Base-by-base conservation (phyloP, 805 yeast genomes). In the Zygotorulaspora chibaensis region DNA sequence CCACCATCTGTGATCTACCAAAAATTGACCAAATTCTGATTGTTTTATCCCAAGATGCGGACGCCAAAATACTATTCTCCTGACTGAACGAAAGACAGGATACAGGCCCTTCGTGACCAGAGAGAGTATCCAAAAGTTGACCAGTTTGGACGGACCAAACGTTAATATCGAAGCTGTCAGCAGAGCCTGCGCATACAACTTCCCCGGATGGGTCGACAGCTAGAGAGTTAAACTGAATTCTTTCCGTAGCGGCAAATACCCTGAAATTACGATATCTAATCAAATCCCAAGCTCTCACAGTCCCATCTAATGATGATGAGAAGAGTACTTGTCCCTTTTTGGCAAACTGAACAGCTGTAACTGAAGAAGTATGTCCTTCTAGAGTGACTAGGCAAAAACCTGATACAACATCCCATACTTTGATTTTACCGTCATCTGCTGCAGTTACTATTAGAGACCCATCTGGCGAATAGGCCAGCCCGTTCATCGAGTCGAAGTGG, bases 171-270 rank as follows among this genome's bases (percentile, higher is more conserved):
- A 83, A 93, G 51, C 83, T 84, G 61, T 90, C 96, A 35, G 82
- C 73, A 2, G 96, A 86, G 1, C 96, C 96, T 3, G 97, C 99
- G 59, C 93, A 89, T 2, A 93, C 93, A 42, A 93, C 83, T 67
- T 93, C 99, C 27, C 98, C 99, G 59, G 95, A 84, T 25, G 98
- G 96, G 65, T 93, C 99, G 35, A 89, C 96, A 0, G 98, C 98
- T 49, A 93, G 69, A 43, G 88, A 79, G 42, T 81, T 83, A 67
- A 91, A 93, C 61, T 89, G 96, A 23, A 90, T 72, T 57, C 98
- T 75, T 53, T 83, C 83, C 2, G 96, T 81, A 0, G 97, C 93
- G 0, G 98, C 89, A 63, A 91, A 90, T 0, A 96, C 88, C 56
- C 98, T 77, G 72, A 93, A 93, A 62, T 93, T 93, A 63, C 99